Base-by-base conservation (phyloP, 352 stramenopile genomes). In the Globisporangium takayamanum region DNA sequence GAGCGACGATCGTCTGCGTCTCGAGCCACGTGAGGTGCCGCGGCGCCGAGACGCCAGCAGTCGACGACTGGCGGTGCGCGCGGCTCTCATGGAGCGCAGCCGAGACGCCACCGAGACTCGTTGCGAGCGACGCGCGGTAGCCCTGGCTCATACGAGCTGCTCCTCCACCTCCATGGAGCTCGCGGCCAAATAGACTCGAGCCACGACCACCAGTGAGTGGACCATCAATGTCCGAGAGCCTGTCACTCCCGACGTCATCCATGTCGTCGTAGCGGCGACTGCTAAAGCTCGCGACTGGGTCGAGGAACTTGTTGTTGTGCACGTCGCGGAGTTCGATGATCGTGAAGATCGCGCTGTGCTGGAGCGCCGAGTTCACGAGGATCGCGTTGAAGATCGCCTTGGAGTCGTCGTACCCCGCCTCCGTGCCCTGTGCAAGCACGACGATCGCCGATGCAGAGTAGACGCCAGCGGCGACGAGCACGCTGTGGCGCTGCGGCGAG, bases 371-470 rank as follows among this genome's bases (percentile, higher is more conserved):
- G 64, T 89, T 89, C 22, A 94, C 68, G 16, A 94, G 70, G 47
- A 92, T 92, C 4, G 84, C 83, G 49, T 92, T 94, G 55, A 94
- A 92, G 26, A 94, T 91, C 6, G 82, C 80, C 60, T 92, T 92
- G 0, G 84, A 92, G 64, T 94, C 84, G 60, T 90, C 78, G 28
- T 89, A 87, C 2, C 78, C 82, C 26, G 74, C 63, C 52, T 87
- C 73, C 4, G 75, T 88, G 16, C 84, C 84, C 64, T 94, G 84
- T 1, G 84, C 82, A 2, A 94, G 63, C 7, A 94, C 82, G 1
- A 94, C 80, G 53, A 94, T 88, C 0, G 84, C 76, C 18, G 82
- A 94, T 0, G 84, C 82, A 0, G 78, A 78, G 53, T 94, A 92
- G n/a, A 94, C 79, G 1, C 84, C 84, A 18, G 84, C 84, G 45